Evolutionary conservation across 441 rosid genomes (phyloP), one percentile per base, ranked within the genome.

Genomic region (Syzygium syzygioides): DNA sequence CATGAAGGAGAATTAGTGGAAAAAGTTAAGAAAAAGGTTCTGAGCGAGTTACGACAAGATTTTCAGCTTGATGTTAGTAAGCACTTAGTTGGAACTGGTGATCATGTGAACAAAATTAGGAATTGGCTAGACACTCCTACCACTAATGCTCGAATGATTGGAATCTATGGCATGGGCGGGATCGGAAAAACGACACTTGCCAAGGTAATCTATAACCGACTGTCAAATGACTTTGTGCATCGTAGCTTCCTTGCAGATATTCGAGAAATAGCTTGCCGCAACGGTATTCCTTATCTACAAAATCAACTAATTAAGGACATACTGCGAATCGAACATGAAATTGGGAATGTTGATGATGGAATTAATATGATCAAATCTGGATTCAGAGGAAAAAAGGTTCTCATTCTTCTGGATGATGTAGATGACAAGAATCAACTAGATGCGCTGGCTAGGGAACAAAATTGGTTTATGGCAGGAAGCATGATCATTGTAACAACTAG

Each of bases 371-470:
- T 59, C 7, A 25, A 59, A 59, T 25, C 64, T 11, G 11, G 30
- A 26, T 59, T 26, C n/a, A 59, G 0, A 12, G 7, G 15, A 1
- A 59, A 20, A 59, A 59, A 59, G 64, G 7, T 62, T 15, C 34
- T 62, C 20, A 7, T 62, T 62, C 37, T 62, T 14, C 0, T 62
- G 0, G 37, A 62, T n/a, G 71, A 62, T 14, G 14, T 62, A n/a
- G 37, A n/a, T n/a, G 11, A 14, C 5, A 7, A 7, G 34, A 7
- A 1, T 14, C 71, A 62, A n/a, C 10, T 62, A 3, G 3, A 62
- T 14, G 19, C 34, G 0, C 14, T 62, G 71, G 71, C 5, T n/a
- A 0, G 20, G 10, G 1, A 62, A 1, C 37, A 1, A 1, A 0
- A 14, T 5, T 62, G 71, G 71, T 62, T 62, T n/a, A n/a, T 14